A percentile compares a stretch with the other conserved stretches of the same genome.
These are phyloP conservation scores for Podila horticola DNA, from an alignment of 192 early-diverging fungal genomes.

Conservation along the genomic window DNA sequence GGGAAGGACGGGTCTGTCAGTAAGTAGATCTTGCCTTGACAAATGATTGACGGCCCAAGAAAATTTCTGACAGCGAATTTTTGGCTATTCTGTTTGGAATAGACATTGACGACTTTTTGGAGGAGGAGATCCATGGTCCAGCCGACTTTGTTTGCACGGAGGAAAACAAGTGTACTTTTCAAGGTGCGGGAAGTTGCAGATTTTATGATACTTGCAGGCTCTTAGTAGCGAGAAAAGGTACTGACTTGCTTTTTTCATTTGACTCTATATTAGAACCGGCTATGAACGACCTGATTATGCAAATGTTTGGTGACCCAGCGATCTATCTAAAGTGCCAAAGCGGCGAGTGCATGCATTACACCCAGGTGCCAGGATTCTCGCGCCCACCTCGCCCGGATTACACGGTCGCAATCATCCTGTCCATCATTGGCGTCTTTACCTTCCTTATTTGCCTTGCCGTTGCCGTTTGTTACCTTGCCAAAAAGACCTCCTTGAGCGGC, in stretches of 20 bases:
- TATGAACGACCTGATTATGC: constrained; percentile 83
- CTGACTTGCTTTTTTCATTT: not conserved
- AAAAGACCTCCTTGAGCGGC: constrained; percentile 27
- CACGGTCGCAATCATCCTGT: constrained; percentile 48
- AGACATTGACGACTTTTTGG: constrained; percentile 78
- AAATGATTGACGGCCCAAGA: too few species aligned
- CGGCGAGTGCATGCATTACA: constrained; percentile 91
- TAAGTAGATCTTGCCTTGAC: constrained; percentile 10
- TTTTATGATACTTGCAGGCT: not conserved
- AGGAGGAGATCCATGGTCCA: constrained; percentile 81
- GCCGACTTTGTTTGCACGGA: constrained; percentile 65
- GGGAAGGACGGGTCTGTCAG: constrained; percentile 78
- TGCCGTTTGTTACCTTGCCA: constrained; percentile 38
- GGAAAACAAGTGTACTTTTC: constrained; percentile 60
- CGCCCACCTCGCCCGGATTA: constrained; percentile 54
- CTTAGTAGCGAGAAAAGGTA: too few species aligned
- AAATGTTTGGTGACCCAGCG: constrained; percentile 86
- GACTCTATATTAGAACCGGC: constrained; percentile 68
- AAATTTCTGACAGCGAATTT: not conserved
- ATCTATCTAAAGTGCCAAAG: constrained; percentile 82
- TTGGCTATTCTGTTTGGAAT: not conserved
- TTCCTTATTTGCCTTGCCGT: constrained; percentile 49
- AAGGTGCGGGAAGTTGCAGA: not conserved
- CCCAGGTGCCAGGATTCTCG: constrained; percentile 81
- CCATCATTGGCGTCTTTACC: constrained; percentile 46